Evolutionary conservation across 352 stramenopile species (phyloP).

Genomic region (Globisporangium solare): DNA sequence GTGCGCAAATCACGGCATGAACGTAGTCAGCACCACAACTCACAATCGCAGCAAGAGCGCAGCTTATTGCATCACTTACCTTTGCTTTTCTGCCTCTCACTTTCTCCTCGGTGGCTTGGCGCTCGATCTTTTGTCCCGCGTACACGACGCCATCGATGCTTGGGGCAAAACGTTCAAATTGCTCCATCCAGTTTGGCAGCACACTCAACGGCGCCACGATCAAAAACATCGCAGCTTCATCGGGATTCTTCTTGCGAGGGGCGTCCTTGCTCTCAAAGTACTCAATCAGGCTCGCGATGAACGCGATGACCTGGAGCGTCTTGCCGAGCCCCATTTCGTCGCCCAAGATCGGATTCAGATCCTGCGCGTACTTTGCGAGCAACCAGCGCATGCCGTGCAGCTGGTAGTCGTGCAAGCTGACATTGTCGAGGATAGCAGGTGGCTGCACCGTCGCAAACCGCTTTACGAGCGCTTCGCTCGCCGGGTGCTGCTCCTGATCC

Average conservation of each 20-base stretch:
- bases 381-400: slow-evolving; percentile 61
- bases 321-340: slow-evolving; percentile 86
- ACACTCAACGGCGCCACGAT: slow-evolving; percentile 74
- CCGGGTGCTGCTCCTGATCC: slow-evolving; percentile 22
- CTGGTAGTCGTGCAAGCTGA: slow-evolving; percentile 70
- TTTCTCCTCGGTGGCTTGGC: slow-evolving; percentile 10
- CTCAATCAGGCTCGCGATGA: slow-evolving; percentile 46
- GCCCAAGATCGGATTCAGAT: slow-evolving; percentile 67
- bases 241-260: slow-evolving; percentile 1
- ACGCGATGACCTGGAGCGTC: slow-evolving; percentile 74
- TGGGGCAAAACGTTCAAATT: slow-evolving; percentile 68
- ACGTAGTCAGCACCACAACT: too few species aligned
- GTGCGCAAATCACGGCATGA: not conserved
- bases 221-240: slow-evolving; percentile 26
- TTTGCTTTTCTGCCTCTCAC: slow-evolving; percentile 9
- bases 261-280: not conserved
- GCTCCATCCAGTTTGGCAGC: slow-evolving; percentile 81
- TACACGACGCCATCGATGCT: slow-evolving; percentile 55
- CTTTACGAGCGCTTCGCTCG: slow-evolving; percentile 16
- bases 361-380: slow-evolving; percentile 50
- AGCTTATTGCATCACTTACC: slow-evolving; percentile 1
- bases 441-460: slow-evolving; percentile 14
- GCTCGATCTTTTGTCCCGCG: slow-evolving; percentile 47
- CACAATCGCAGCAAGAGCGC: too few species aligned
- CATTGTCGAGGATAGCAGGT: slow-evolving; percentile 42